A percentile compares a stretch with the other conserved stretches of the same genome.
phyloP scores from a whole-genome alignment of 2,329 filamentous ascomycete genomes.

The Aspergillus candidus region DNA sequence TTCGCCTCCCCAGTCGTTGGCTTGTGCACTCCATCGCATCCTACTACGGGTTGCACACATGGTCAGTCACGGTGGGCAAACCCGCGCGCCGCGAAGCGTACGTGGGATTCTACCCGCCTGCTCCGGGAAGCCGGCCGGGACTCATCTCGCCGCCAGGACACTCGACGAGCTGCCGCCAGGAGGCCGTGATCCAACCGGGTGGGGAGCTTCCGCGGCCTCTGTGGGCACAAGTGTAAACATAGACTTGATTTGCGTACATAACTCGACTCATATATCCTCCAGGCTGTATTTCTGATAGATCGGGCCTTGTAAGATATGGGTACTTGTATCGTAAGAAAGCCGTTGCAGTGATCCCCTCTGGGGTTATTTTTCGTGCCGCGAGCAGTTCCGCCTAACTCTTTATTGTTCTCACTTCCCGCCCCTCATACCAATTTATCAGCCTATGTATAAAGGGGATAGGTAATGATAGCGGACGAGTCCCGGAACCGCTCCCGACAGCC shows the following conservation, averaged over 20 bases:
- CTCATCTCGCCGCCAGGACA: slow-evolving; percentile 18
- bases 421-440: too few relatives aligned
- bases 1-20: slow-evolving; percentile 60
- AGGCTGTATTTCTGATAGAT: neutral
- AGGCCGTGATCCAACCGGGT: slow-evolving; percentile 27
- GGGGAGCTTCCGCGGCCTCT: slow-evolving; percentile 34
- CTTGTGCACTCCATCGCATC: slow-evolving; percentile 85
- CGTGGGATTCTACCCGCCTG: slow-evolving; percentile 56
- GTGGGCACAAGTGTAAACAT: slow-evolving; percentile 30
- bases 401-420: too few relatives aligned
- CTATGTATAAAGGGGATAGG: too few relatives aligned
- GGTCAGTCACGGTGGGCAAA: slow-evolving; percentile 66
- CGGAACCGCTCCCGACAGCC: too few relatives aligned
- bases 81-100: slow-evolving; percentile 75
- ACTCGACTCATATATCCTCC: neutral
- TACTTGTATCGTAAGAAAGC: slow-evolving; percentile 1
- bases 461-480: too few relatives aligned
- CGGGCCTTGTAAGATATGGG: neutral
- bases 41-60: slow-evolving; percentile 85
- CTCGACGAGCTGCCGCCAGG: slow-evolving; percentile 20
- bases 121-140: slow-evolving; percentile 21
- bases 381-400: neutral
- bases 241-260: slow-evolving; percentile 1
- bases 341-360: neutral
- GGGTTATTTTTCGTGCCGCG: neutral